A percentile compares a stretch with the other conserved stretches of the same genome.
Evolutionary conservation across 192 early-diverging fungal species (phyloP).

Genomic region (Jimgerdemannia flammicorona): DNA sequence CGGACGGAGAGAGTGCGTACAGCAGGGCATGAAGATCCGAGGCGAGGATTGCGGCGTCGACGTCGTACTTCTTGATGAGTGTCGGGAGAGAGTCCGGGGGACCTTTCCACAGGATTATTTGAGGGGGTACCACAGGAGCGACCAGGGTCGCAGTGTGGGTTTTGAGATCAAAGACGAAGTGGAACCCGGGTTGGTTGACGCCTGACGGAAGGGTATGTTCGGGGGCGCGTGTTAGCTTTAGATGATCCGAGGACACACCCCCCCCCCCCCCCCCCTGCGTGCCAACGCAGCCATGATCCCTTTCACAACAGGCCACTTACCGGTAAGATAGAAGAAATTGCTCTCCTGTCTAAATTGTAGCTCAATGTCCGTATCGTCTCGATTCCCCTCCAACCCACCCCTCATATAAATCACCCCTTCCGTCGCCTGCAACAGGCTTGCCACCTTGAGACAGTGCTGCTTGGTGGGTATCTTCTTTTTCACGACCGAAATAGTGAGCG

Average conservation of each 20-base stretch:
- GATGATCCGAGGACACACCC: too few species aligned
- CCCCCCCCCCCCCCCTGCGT: too few species aligned
- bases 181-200: conserved; percentile 71
- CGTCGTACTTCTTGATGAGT: conserved; percentile 56
- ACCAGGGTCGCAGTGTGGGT: conserved; percentile 61
- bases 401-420: conserved; percentile 28
- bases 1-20: conserved; percentile 34
- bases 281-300: neutral
- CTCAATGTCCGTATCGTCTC: conserved; percentile 55
- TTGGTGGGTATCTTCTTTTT: conserved; percentile 21
- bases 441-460: conserved; percentile 31
- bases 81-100: conserved; percentile 53
- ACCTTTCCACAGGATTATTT: conserved; percentile 83
- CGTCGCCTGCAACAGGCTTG: conserved; percentile 8
- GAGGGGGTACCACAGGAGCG: conserved; percentile 61
- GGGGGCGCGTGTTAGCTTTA: too few species aligned
- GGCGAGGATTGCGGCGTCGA: conserved; percentile 66
- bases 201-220: conserved; percentile 20
- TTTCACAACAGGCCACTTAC: conserved; percentile 9
- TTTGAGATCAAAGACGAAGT: conserved; percentile 68
- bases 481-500: neutral
- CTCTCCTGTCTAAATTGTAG: conserved; percentile 81
- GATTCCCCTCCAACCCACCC: conserved; percentile 52
- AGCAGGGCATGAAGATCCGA: conserved; percentile 52
- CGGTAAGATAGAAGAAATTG: conserved; percentile 88